These are phyloP conservation scores for Paramarasmius palmivorus DNA, from an alignment of 1,284 basidiomycete genomes.

Conservation along the genomic window DNA sequence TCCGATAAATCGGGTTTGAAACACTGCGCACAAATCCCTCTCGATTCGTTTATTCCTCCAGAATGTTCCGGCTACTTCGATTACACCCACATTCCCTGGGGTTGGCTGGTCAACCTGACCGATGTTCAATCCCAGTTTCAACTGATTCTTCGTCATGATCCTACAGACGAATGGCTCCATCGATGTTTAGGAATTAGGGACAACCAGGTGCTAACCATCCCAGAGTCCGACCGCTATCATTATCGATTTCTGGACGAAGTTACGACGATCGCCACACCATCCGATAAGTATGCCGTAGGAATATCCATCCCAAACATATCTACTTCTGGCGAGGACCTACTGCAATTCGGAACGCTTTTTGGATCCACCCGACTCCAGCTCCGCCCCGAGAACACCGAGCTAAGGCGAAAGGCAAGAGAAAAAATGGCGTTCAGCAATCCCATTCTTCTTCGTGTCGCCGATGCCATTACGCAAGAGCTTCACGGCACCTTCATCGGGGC, in stretches of 20 bases:
- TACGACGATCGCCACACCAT: conserved; percentile 20
- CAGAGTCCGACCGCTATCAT: conserved; percentile 60
- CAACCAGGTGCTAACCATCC: conserved; percentile 46
- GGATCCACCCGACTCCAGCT: conserved; percentile 66
- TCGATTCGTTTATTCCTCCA: conserved; percentile 33
- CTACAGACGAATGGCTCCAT: conserved; percentile 49
- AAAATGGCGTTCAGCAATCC: conserved; percentile 55
- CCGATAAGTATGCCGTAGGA: conserved; percentile 42
- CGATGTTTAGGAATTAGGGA: conserved; percentile 38
- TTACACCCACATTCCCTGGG: conserved; percentile 67
- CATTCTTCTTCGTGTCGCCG: conserved; percentile 40
- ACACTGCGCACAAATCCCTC: conserved; percentile 46
- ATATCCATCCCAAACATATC: conserved; percentile 46
- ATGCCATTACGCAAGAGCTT: conserved; percentile 42
- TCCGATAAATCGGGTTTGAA: conserved; percentile 52
- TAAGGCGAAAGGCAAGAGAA: conserved; percentile 48
- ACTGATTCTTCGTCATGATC: conserved; percentile 47
- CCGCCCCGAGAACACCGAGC: conserved; percentile 31
- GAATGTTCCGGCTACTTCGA: conserved; percentile 63
- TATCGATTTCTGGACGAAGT: conserved; percentile 63
- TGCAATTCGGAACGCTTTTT: conserved; percentile 70
- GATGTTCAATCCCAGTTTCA: conserved; percentile 35
- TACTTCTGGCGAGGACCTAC: conserved; percentile 40
- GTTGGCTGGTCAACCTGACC: conserved; percentile 61
- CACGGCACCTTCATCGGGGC: conserved; percentile 59